Base-by-base conservation (phyloP, 1,284 basidiomycete species). In the Xerocomus minutiporus region DNA sequence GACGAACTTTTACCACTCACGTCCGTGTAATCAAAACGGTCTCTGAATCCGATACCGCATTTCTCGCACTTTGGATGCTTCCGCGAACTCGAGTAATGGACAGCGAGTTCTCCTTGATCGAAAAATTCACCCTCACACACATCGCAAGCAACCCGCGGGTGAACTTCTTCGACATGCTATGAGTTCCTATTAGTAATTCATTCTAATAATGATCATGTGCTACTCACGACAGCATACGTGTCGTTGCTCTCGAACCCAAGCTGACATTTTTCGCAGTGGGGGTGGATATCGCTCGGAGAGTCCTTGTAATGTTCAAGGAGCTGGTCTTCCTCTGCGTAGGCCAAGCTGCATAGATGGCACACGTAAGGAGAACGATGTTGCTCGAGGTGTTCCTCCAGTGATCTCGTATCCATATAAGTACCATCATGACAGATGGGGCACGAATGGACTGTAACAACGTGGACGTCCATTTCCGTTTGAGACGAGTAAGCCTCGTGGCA, bases 371-470 rank as follows among this genome's bases (percentile, higher is more conserved):
- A 52, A 8, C 62, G 62, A 49, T 71, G 66, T 7, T 62, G 56
- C 13, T 63, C 69, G 13, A 71, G 57, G 26, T 68, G 66, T 23
- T 68, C 57, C 23, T 70, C 64, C 39, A 68, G 34, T 3, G 43
- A 13, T 40, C 53, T 57, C 44, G 46, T 54, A 43, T 69, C 61
- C 55, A 61, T 50, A 47, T 67, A 68, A 36, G 59, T 52, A n/a
- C 68, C 67, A 36, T 69, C 65, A 17, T 68, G 62, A 46, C 66
- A 68, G 50, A 68, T 59, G 20, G 64, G 64, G 34, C 66, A 68
- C 20, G 69, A 69, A 35, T 68, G 66, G 13, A 66, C 65, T n/a
- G 64, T 60, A 25, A 59, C 60, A 29, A 68, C 46, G 32, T 68
- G 66, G 32, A 69, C 62, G 23, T 67, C 62, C 26, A 70, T 57